phyloP scores from a whole-genome alignment of 164 flowering plant species.

The Umbilicus rupestris region DNA sequence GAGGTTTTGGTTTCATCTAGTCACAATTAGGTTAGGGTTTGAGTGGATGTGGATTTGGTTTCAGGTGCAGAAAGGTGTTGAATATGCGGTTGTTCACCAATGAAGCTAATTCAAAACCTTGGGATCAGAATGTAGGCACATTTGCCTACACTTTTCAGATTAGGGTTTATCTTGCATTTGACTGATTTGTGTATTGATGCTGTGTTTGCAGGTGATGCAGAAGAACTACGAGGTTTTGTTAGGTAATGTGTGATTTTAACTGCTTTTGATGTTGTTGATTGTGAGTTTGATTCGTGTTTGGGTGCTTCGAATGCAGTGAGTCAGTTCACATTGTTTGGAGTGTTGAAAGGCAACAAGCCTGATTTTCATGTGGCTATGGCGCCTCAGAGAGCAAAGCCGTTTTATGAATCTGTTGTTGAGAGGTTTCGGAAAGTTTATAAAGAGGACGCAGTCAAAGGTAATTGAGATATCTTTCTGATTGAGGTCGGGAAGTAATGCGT shows the following conservation, averaged over 20 bases:
- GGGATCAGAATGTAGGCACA: constrained; percentile 69
- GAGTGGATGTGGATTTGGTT: neutral
- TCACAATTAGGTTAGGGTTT: neutral
- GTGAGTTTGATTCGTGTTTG: neutral
- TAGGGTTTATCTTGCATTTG: neutral
- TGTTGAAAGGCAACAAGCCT: constrained; percentile 91
- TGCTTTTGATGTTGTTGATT: neutral
- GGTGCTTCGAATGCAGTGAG: constrained; percentile 44
- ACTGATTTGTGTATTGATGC: neutral
- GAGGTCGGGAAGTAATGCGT: neutral
- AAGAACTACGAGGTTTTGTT: constrained; percentile 62
- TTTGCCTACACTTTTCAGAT: neutral
- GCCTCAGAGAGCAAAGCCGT: constrained; percentile 74
- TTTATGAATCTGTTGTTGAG: constrained; percentile 71
- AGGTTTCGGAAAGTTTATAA: constrained; percentile 55
- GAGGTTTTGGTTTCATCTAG: neutral
- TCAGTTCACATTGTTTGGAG: constrained; percentile 86
- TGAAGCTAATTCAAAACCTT: constrained; percentile 56
- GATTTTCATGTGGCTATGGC: constrained; percentile 98
- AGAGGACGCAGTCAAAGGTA: constrained; percentile 63
- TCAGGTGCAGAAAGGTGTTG: constrained; percentile 86
- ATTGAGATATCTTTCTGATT: neutral
- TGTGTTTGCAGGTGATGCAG: constrained; percentile 75
- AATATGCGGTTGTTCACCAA: constrained; percentile 88
- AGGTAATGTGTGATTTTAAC: constrained; percentile 32